Percentiles rank a stretch among this genome's conserved stretches.
Conservation (phyloP, 106 monocot species). For the Dendrobium catenatum region DNA sequence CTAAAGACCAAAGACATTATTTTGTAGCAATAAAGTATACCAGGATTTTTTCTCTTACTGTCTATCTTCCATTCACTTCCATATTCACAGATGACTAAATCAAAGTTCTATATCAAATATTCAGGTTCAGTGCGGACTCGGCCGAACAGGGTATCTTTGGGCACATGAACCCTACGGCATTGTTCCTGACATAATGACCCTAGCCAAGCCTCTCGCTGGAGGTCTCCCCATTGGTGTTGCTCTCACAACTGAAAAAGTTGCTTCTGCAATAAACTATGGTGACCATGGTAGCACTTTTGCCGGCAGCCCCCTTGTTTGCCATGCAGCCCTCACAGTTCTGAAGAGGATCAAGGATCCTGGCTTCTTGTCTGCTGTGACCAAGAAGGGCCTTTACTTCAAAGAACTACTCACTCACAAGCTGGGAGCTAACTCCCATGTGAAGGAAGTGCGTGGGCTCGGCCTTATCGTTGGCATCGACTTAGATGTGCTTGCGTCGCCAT, state of each 20-base stretch:
- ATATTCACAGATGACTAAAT: not conserved
- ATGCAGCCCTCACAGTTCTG: conserved; percentile 60
- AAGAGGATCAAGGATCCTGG: conserved; percentile 59
- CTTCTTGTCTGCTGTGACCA: conserved; percentile 51
- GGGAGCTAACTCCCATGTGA: conserved; percentile 41
- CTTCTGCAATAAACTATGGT: conserved; percentile 48
- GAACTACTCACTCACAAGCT: conserved; percentile 44
- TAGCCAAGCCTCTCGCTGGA: conserved; percentile 84
- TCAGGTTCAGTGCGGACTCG: conserved; percentile 90
- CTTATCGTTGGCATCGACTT: conserved; percentile 79
- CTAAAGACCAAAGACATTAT: no score
- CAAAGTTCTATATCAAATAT: not conserved
- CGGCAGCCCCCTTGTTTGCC: conserved; percentile 65
- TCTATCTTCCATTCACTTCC: not conserved
- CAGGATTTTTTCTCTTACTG: not conserved
- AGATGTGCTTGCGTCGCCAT: conserved; percentile 49
- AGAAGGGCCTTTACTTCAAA: conserved; percentile 64
- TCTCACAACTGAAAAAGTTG: conserved; percentile 51
- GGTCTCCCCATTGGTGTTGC: conserved; percentile 84
- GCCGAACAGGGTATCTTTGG: conserved; percentile 79
- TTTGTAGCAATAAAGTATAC: not conserved
- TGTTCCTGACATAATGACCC: conserved; percentile 80
- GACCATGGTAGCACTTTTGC: conserved; percentile 90
- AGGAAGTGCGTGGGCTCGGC: conserved; percentile 72
- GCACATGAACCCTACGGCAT: conserved; percentile 69